Evolutionary conservation across 371 early-diverging fungal species (phyloP).

Genomic region (Mortierella sp.): DNA sequence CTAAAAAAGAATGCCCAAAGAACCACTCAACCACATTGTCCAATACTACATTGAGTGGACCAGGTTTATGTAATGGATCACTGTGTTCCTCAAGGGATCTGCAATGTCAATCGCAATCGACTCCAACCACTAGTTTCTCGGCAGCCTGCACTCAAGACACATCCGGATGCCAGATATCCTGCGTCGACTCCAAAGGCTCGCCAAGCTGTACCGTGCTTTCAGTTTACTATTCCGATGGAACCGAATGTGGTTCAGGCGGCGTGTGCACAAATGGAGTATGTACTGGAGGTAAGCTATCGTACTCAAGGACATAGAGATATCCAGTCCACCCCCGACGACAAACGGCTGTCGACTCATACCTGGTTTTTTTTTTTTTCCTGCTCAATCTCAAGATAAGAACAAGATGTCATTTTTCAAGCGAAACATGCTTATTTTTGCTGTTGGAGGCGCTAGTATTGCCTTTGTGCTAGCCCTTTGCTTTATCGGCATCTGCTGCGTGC

Average conservation of each 20-base stretch:
- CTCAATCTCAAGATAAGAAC: slow-evolving; percentile 15
- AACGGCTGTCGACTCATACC: too few species aligned
- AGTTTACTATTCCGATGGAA: slow-evolving; percentile 87
- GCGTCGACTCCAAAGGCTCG: slow-evolving; percentile 5
- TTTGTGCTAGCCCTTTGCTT: slow-evolving; percentile 22
- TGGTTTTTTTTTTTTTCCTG: not conserved
- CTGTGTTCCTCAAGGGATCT: slow-evolving; percentile 85
- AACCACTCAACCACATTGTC: not conserved
- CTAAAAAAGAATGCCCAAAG: slow-evolving; percentile 28
- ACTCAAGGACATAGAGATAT: not conserved
- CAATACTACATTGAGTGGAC: too few species aligned
- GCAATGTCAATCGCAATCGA: slow-evolving; percentile 73
- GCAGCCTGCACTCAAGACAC: slow-evolving; percentile 66
- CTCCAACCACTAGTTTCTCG: slow-evolving; percentile 52
- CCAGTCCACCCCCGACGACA: too few species aligned
- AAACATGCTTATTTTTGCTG: slow-evolving; percentile 14
- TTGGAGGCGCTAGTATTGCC: slow-evolving; percentile 18
- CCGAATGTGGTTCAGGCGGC: slow-evolving; percentile 83
- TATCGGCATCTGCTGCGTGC: slow-evolving; percentile 18
- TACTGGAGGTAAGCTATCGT: slow-evolving; percentile 45
- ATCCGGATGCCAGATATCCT: slow-evolving; percentile 47
- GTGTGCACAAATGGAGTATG: slow-evolving; percentile 64
- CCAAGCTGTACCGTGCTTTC: slow-evolving; percentile 70
- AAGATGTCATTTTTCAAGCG: slow-evolving; percentile 21
- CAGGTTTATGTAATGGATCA: slow-evolving; percentile 15